phyloP scores from a whole-genome alignment of 129 eudicot genomes.

The Pulicaria dysenterica region DNA sequence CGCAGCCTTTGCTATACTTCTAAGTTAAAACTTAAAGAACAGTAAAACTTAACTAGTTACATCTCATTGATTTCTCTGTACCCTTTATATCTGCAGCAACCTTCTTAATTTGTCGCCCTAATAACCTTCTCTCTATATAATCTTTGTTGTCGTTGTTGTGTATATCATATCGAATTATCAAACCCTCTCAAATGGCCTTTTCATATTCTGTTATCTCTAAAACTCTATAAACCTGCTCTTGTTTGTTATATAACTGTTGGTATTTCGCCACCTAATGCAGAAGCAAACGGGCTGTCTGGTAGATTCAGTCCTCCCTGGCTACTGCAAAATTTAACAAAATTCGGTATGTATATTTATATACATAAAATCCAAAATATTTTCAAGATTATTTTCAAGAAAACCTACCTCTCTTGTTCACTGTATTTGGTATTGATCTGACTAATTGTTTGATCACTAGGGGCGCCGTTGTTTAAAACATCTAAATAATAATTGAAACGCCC shows the following conservation, averaged over 20 bases:
- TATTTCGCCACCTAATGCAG: slow-evolving; percentile 53
- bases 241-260: slow-evolving; percentile 44
- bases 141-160: neutral
- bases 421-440: slow-evolving; percentile 47
- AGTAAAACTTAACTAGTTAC: slow-evolving; percentile 18
- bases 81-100: slow-evolving; percentile 35
- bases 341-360: neutral
- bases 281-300: slow-evolving; percentile 72
- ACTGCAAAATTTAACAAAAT: slow-evolving; percentile 32
- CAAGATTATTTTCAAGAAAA: neutral
- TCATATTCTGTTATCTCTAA: slow-evolving; percentile 30
- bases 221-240: slow-evolving; percentile 44
- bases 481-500: slow-evolving; percentile 50
- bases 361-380: neutral
- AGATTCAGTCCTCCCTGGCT: slow-evolving; percentile 61
- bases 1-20: slow-evolving; percentile 29
- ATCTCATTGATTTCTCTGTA: slow-evolving; percentile 23
- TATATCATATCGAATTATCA: slow-evolving; percentile 22
- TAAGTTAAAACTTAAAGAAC: slow-evolving; percentile 14
- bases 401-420: slow-evolving; percentile 64
- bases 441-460: slow-evolving; percentile 44
- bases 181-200: slow-evolving; percentile 36
- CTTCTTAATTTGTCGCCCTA: slow-evolving; percentile 21
- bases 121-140: slow-evolving; percentile 26
- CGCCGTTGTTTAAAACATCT: slow-evolving; percentile 49